phyloP scores from a whole-genome alignment of 1,139 yeast species.

The Pichia sp. region DNA sequence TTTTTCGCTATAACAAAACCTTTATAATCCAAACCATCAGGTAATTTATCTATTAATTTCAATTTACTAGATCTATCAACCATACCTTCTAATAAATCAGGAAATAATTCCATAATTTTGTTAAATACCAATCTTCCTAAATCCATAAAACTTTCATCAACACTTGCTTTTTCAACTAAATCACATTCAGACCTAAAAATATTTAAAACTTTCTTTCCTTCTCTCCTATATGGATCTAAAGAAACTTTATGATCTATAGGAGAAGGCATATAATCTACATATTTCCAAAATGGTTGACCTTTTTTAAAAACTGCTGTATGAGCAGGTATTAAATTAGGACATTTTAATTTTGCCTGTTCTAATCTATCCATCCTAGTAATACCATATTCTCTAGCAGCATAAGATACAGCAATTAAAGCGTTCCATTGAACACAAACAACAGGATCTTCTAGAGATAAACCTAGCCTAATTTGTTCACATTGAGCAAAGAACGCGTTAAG shows the following conservation, averaged over 20 bases:
- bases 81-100: slow-evolving; percentile 25
- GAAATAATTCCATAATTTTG: slow-evolving; percentile 32
- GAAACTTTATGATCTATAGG: slow-evolving; percentile 69
- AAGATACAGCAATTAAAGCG: slow-evolving; percentile 79
- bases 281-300: slow-evolving; percentile 82
- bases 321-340: slow-evolving; percentile 69
- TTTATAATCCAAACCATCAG: slow-evolving; percentile 27
- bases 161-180: slow-evolving; percentile 85
- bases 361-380: slow-evolving; percentile 71
- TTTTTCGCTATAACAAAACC: slow-evolving; percentile 27
- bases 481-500: slow-evolving; percentile 95
- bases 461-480: slow-evolving; percentile 75
- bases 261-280: slow-evolving; percentile 40
- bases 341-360: slow-evolving; percentile 60
- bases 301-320: slow-evolving; percentile 93
- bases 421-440: slow-evolving; percentile 95
- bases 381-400: slow-evolving; percentile 82
- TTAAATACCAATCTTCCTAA: slow-evolving; percentile 51
- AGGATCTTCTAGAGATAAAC: slow-evolving; percentile 61
- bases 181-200: slow-evolving; percentile 54
- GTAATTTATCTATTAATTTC: slow-evolving; percentile 37
- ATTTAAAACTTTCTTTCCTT: slow-evolving; percentile 70
- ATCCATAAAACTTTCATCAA: slow-evolving; percentile 88
- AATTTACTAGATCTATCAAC: slow-evolving; percentile 28
- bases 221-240: slow-evolving; percentile 84